Base-by-base conservation (phyloP, 2,329 filamentous ascomycete species). In the Neopestalotiopsis clavispora region DNA sequence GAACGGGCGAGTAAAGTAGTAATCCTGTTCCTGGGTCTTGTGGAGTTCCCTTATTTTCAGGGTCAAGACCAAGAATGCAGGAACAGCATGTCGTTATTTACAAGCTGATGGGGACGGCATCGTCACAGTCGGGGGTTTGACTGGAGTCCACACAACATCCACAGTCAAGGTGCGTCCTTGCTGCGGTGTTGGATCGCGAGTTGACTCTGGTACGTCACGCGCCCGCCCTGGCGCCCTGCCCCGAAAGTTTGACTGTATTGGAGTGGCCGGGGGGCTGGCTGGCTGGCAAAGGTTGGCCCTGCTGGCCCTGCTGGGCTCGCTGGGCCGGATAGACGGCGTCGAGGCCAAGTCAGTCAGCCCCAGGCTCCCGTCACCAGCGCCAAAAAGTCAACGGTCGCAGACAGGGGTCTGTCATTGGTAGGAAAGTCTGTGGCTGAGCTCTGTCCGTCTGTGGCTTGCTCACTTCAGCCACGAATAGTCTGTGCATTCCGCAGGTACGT, bases 291-390 rank as follows among this genome's bases (percentile, higher is more conserved):
- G 42, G 34, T n/a, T 56, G 63, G 49, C 45, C 45, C 17, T 52
- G 45, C 7, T n/a, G 45, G 17, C 17, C 7, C 7, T 52, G 17
- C 17, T 52, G 45, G 95, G 45, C 45, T 17, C 7, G 17, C 45
- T 52, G 45, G 45, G 45, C 45, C 45, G 45, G 45, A 52, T 52
- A 52, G 45, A n/a, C 45, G 45, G 45, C 45, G 45, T 52, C 45
- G 20, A 52, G 45, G 45, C 45, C 45, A 52, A 20, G 17, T 20
- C 17, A 52, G 45, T 52, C 45, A 52, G 45, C 45, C 45, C 45
- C 20, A 52, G 45, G 45, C 20, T 52, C 45, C 6, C 34, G 34
- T 38, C 34, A 10, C 34, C 34, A 38, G 34, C 34, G n/a, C 45
- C 45, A 52, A 20, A 52, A 20, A 17, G 9, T 52, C 45, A 23